These are phyloP conservation scores for Annulohypoxylon moriforme DNA, from an alignment of 495 filamentous ascomycete genomes.

Conservation along the genomic window DNA sequence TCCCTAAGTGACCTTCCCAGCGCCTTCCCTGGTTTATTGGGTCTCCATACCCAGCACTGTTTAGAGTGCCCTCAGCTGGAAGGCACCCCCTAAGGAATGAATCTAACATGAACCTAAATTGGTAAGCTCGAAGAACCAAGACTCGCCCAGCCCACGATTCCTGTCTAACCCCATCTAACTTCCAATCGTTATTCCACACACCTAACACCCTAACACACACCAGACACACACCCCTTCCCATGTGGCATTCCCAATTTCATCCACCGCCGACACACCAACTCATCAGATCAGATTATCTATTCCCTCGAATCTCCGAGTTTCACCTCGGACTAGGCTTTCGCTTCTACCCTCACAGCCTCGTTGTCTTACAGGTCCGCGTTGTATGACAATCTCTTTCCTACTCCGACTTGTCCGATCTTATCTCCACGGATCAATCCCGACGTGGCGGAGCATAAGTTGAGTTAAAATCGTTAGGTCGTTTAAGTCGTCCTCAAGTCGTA, in stretches of 20 bases:
- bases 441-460: conserved; percentile 31
- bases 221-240: conserved; percentile 30
- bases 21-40: not conserved
- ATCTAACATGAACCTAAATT: not conserved
- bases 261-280: conserved; percentile 7
- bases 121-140: not conserved
- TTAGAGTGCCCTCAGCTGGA: not conserved
- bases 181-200: not conserved
- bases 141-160: conserved; percentile 1
- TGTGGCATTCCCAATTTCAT: conserved; percentile 35
- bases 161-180: not conserved
- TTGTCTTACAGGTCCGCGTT: conserved; percentile 8
- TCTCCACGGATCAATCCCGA: conserved; percentile 42
- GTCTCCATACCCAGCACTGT: not conserved
- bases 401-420: conserved; percentile 41
- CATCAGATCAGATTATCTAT: conserved; percentile 37
- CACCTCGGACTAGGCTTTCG: conserved; percentile 37
- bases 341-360: not conserved
- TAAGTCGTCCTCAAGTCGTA: conserved; percentile 15
- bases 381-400: conserved; percentile 6
- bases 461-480: not conserved
- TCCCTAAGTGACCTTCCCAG: too few relatives aligned
- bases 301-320: conserved; percentile 46
- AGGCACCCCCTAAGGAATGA: not conserved
- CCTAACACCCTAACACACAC: not conserved